Conservation (phyloP, 2,329 filamentous ascomycete species). For the Aspergillus quadrilineatus region DNA sequence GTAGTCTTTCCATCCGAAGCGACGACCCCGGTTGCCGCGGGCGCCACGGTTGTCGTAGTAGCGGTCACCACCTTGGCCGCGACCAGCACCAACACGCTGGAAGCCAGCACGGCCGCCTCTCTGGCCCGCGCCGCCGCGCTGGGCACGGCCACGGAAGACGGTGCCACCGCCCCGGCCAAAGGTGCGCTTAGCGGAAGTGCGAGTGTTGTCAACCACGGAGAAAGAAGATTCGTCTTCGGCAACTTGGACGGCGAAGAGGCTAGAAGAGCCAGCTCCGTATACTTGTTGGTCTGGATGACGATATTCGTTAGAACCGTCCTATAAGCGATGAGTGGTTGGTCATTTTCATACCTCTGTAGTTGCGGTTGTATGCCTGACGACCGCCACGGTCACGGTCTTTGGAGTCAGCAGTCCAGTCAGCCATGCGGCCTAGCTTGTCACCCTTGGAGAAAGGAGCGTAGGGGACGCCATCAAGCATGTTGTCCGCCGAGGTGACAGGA, state of each 20-base stretch:
- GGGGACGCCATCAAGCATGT: slow-evolving; percentile 88
- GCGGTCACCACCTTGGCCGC: slow-evolving; percentile 64
- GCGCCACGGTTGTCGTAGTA: slow-evolving; percentile 71
- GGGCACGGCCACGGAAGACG: slow-evolving; percentile 76
- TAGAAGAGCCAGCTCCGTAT: slow-evolving; percentile 85
- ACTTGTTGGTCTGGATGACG: slow-evolving; percentile 80
- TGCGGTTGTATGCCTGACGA: slow-evolving; percentile 85
- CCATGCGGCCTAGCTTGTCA: slow-evolving; percentile 98
- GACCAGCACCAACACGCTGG: slow-evolving; percentile 69
- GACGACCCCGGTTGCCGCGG: slow-evolving; percentile 71
- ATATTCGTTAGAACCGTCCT: background rate
- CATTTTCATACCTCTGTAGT: slow-evolving; percentile 72
- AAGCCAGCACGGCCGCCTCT: slow-evolving; percentile 70
- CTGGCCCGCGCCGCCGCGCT: slow-evolving; percentile 71
- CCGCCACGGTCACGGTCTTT: slow-evolving; percentile 73
- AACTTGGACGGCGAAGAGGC: slow-evolving; percentile 83
- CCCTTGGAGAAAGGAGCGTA: slow-evolving; percentile 98
- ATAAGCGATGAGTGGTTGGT: background rate
- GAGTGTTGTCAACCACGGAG: slow-evolving; percentile 94
- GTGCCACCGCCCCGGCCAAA: slow-evolving; percentile 85
- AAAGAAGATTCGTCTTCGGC: slow-evolving; percentile 97
- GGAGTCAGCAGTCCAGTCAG: slow-evolving; percentile 91
- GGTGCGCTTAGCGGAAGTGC: slow-evolving; percentile 77
- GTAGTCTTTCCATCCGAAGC: slow-evolving; percentile 98
- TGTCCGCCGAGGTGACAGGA: slow-evolving; percentile 76